A percentile compares a stretch with the other conserved stretches of the same genome.
These are phyloP conservation scores for Cercospora brassicicola DNA, from an alignment of 2,329 filamentous ascomycete genomes.

Conservation along the genomic window DNA sequence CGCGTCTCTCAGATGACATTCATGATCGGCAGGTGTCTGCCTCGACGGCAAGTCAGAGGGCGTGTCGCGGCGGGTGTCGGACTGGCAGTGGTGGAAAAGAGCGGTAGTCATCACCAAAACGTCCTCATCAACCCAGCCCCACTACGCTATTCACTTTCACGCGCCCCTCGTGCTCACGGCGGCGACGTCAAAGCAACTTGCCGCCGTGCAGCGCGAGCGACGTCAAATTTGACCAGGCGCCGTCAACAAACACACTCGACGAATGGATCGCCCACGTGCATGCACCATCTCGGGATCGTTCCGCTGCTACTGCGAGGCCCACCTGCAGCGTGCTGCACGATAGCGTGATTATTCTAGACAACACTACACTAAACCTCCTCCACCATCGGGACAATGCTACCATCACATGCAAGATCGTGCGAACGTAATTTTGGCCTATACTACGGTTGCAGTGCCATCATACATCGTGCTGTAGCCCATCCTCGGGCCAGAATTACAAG, in stretches of 20 bases:
- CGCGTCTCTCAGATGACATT: constrained; percentile 9
- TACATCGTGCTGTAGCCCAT: background rate
- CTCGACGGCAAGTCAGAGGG: background rate
- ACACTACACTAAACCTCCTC: background rate
- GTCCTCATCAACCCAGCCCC: constrained; percentile 2
- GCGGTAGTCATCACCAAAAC: background rate
- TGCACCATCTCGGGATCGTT: background rate
- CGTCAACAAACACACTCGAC: constrained; percentile 5
- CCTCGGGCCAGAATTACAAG: no score
- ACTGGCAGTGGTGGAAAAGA: background rate
- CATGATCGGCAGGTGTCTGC: constrained; percentile 8
- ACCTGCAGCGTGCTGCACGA: background rate
- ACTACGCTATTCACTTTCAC: constrained; percentile 2
- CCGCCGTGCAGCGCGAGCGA: constrained; percentile 4
- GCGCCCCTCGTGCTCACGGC: constrained; percentile 9
- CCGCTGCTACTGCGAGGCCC: constrained; percentile 11
- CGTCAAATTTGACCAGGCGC: constrained; percentile 8
- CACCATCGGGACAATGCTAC: background rate
- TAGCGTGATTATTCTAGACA: background rate
- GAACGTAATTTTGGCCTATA: background rate
- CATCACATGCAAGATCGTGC: background rate
- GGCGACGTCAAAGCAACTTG: constrained; percentile 10
- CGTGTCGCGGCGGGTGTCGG: constrained; percentile 1
- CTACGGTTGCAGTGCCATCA: background rate
- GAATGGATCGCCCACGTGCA: constrained; percentile 8